A percentile compares a stretch with the other conserved stretches of the same genome.
phyloP scores from a whole-genome alignment of 305 asterid genomes.

The Fraxinus latifolia region DNA sequence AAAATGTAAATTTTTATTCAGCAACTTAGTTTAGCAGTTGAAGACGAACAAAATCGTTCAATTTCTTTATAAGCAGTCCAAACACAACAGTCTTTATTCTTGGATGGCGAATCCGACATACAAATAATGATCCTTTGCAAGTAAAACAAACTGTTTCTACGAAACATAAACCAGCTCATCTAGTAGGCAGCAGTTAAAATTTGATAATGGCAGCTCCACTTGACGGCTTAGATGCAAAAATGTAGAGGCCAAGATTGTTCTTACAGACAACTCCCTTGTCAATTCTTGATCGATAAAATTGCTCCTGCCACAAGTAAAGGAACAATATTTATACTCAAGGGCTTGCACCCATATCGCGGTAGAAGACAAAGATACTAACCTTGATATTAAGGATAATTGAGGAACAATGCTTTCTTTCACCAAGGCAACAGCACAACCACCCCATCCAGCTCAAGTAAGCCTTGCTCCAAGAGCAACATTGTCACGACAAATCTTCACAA shows the following conservation, averaged over 20 bases:
- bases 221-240: slow-evolving; percentile 92
- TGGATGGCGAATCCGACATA: neutral
- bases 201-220: slow-evolving; percentile 89
- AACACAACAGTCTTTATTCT: neutral
- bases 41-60: neutral
- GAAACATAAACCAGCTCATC: neutral
- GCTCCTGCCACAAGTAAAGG: slow-evolving; percentile 47
- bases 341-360: neutral
- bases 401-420: slow-evolving; percentile 80
- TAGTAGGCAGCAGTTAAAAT: slow-evolving; percentile 33
- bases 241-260: slow-evolving; percentile 58
- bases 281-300: slow-evolving; percentile 72
- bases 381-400: slow-evolving; percentile 76
- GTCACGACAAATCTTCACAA: slow-evolving; percentile 57
- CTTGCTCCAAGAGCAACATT: slow-evolving; percentile 91
- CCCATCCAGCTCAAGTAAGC: slow-evolving; percentile 99
- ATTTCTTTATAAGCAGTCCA: neutral
- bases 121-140: neutral
- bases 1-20: too few relatives aligned
- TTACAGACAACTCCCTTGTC: slow-evolving; percentile 67
- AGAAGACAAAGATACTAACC: slow-evolving; percentile 34
- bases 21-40: neutral
- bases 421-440: slow-evolving; percentile 89
- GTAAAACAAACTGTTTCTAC: too few relatives aligned
- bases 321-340: neutral